A percentile compares a stretch with the other conserved stretches of the same genome.
Evolutionary conservation across 352 stramenopile species (phyloP).

Genomic region (Globisporangium polare): DNA sequence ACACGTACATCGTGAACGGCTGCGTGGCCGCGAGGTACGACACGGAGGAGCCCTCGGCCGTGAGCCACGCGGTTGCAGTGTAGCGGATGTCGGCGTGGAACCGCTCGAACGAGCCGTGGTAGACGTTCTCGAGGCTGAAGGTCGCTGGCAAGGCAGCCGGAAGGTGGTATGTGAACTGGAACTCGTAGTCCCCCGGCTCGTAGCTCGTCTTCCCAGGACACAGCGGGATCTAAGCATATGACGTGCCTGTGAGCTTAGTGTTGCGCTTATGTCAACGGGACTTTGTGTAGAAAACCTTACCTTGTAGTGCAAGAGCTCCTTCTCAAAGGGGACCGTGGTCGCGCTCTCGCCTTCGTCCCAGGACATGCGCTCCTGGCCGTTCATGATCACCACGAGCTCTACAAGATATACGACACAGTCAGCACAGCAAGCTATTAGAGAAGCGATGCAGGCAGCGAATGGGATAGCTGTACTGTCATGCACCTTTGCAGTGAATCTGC

Average conservation of each 20-base stretch:
- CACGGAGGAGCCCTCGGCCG: slow-evolving; percentile 9
- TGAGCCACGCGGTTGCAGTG: slow-evolving; percentile 17
- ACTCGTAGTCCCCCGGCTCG: slow-evolving; percentile 14
- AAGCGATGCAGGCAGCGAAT: background rate
- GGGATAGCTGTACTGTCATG: background rate
- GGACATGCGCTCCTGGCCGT: slow-evolving; percentile 13
- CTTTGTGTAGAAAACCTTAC: background rate
- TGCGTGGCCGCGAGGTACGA: slow-evolving; percentile 14
- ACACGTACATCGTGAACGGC: slow-evolving; percentile 8
- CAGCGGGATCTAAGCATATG: slow-evolving; percentile 8
- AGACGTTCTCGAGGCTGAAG: slow-evolving; percentile 17
- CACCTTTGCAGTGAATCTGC: slow-evolving; percentile 13
- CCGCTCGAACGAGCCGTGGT: slow-evolving; percentile 11
- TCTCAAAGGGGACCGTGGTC: slow-evolving; percentile 12
- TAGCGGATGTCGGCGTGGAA: slow-evolving; percentile 11
- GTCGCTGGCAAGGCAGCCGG: slow-evolving; percentile 4
- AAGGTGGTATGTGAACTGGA: slow-evolving; percentile 17
- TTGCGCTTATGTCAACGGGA: background rate
- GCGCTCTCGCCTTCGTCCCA: slow-evolving; percentile 17
- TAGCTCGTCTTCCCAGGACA: slow-evolving; percentile 4
- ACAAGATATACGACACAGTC: background rate
- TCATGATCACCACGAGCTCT: slow-evolving; percentile 16
- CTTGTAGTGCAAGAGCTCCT: slow-evolving; percentile 14
- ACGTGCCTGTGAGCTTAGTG: background rate
- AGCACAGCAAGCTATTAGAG: background rate